Conservation (phyloP, 2,329 filamentous ascomycete species). For the Trichoderma aggressivum region DNA sequence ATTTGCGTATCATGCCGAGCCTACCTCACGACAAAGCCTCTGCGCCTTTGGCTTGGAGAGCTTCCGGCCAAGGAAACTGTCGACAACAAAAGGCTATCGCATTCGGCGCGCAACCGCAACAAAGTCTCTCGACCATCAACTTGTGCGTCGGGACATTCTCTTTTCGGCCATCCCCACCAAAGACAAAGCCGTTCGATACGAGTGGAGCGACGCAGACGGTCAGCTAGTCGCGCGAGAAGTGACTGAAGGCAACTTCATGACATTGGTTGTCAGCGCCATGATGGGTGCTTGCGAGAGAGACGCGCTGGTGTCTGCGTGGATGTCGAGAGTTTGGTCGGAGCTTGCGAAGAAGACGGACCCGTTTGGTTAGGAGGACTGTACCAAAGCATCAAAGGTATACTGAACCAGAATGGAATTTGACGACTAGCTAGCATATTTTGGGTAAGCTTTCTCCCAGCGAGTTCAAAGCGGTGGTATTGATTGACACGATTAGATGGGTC, state of each 20-base stretch:
- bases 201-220: constrained; percentile 32
- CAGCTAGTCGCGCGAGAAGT: constrained; percentile 34
- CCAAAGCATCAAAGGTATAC: neutral
- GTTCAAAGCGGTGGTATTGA: neutral
- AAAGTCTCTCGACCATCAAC: constrained; percentile 19
- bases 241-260: constrained; percentile 27
- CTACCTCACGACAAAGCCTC: constrained; percentile 28
- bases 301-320: constrained; percentile 36
- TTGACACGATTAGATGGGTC: neutral
- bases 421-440: no score
- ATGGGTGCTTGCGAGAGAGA: constrained; percentile 31
- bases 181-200: constrained; percentile 28
- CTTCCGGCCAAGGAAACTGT: constrained; percentile 26
- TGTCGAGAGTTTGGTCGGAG: constrained; percentile 35
- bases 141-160: constrained; percentile 22
- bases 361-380: neutral
- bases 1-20: constrained; percentile 35
- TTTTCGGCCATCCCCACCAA: constrained; percentile 30
- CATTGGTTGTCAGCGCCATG: constrained; percentile 32
- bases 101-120: constrained; percentile 30
- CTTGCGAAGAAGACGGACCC: constrained; percentile 20
- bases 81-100: constrained; percentile 27
- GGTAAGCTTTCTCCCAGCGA: neutral
- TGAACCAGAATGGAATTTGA: neutral
- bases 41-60: constrained; percentile 31